Evolutionary conservation across 805 yeast species (phyloP), one percentile per base, ranked within the genome.

Genomic region (Nadsonia fulvescens): DNA sequence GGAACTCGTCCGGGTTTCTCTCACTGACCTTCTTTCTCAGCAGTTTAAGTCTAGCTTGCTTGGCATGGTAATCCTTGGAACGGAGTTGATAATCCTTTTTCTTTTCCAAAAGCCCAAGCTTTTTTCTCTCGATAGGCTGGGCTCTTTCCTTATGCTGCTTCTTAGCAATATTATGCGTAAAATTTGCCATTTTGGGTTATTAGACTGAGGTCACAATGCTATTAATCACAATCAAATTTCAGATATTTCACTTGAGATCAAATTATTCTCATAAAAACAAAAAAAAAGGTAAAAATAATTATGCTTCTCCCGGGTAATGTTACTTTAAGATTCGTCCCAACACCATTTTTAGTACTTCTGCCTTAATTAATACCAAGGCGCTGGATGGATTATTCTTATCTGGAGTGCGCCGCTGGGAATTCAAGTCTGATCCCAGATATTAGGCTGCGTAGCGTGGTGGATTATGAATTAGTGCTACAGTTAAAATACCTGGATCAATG

Each of bases 61-160:
- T 70, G 35, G 53, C 49, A 40, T 70, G 77, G 38, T 48, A 70
- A 38, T 70, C 73, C 31, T 53, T 57, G 0, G 93, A 83, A 17
- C 72, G 64, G 31, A 63, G 69, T 37, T 54, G 58, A 58, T 76
- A 76, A 47, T 76, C 91, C 49, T 76, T 75, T 59, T 89, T 89
- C 63, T 89, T 89, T 53, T 89, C 98, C 23, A 89, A 60, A 18
- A 83, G 67, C 21, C 98, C 98, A 50, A 63, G 70, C 45, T 65
- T 65, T 39, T 66, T 56, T 31, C 98, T 62, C 23, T 65, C 70
- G 24, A 57, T 59, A 1, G 86, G 76, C 52, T 89, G 98, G 5
- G 93, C 66, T 42, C 98, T 68, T 56, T 89, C 98, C 32, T 82
- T 60, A 44, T 89, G 98, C 57, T 89, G 96, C 45, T 81, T 89